These are phyloP conservation scores for Aspergillus sclerotioniger DNA, from an alignment of 495 filamentous ascomycete species.

Conservation along the genomic window DNA sequence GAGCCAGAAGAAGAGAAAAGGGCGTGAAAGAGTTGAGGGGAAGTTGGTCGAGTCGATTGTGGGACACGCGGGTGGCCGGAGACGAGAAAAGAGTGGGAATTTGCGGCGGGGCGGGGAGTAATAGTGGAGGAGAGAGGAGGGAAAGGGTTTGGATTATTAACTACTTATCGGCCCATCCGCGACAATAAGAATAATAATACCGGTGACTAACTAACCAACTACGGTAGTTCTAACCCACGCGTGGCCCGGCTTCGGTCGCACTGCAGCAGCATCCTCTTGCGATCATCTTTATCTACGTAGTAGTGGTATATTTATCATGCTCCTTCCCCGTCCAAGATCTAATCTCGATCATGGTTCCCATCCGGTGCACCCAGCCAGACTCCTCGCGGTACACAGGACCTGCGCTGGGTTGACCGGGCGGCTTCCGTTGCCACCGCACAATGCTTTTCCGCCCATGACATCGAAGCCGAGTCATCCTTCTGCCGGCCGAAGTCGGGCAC, in stretches of 20 bases:
- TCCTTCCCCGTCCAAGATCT: too few species aligned
- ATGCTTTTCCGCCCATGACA: slow-evolving; percentile 10
- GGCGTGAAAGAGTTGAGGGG: slow-evolving; percentile 12
- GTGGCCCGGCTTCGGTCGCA: too few species aligned
- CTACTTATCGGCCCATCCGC: not conserved
- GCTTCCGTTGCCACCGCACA: slow-evolving; percentile 1
- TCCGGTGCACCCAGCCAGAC: not conserved
- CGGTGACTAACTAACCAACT: slow-evolving; percentile 1
- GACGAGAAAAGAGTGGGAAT: slow-evolving; percentile 14
- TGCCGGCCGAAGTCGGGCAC: slow-evolving; percentile 15
- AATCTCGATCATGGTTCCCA: not conserved
- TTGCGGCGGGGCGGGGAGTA: slow-evolving; percentile 12
- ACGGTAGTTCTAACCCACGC: not conserved
- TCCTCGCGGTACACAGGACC: not conserved
- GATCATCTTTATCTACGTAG: too few species aligned
- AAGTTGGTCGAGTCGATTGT: slow-evolving; percentile 8
- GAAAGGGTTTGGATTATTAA: slow-evolving; percentile 4
- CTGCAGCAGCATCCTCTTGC: too few species aligned
- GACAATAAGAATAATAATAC: not conserved
- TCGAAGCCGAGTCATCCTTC: slow-evolving; percentile 13
- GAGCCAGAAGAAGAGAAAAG: not conserved
- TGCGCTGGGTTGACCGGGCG: not conserved
- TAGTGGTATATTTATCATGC: too few species aligned
- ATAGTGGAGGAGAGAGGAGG: not conserved
- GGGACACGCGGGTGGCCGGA: slow-evolving; percentile 13